These are phyloP conservation scores for Fusarium penzigii DNA, from an alignment of 2,329 filamentous ascomycete genomes.

Conservation along the genomic window DNA sequence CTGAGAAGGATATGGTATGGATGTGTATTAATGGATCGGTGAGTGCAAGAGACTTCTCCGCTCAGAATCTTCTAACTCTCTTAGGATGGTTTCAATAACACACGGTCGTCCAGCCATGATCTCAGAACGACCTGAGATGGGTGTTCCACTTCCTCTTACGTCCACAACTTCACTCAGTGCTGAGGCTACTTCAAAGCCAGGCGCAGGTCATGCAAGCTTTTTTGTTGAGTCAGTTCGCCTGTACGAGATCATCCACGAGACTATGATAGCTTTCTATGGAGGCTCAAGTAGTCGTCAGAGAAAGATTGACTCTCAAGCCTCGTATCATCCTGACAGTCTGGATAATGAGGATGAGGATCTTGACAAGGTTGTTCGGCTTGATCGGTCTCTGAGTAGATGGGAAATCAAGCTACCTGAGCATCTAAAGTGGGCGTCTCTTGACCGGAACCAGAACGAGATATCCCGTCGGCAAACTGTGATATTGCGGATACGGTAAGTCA, in stretches of 20 bases:
- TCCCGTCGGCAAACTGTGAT: constrained; percentile 35
- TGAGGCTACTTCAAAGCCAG: not conserved
- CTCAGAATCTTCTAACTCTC: not conserved
- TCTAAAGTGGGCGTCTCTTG: constrained; percentile 21
- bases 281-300: constrained; percentile 7
- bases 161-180: not conserved
- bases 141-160: constrained; percentile 30
- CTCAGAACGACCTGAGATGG: constrained; percentile 25
- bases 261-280: constrained; percentile 32
- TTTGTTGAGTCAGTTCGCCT: constrained; percentile 38
- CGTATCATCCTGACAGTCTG: not conserved
- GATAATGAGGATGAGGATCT: constrained; percentile 30
- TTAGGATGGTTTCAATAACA: constrained; percentile 37
- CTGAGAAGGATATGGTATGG: constrained; percentile 38
- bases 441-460: constrained; percentile 25
- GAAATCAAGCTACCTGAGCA: constrained; percentile 30
- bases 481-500: constrained; percentile 34
- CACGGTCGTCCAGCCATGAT: constrained; percentile 40
- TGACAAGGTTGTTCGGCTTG: constrained; percentile 33
- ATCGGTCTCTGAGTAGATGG: constrained; percentile 35
- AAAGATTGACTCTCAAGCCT: constrained; percentile 5
- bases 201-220: constrained; percentile 27
- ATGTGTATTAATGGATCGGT: constrained; percentile 42
- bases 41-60: not conserved
- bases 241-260: constrained; percentile 40